These are phyloP conservation scores for Phaeosphaeriaceae sp. DNA, from an alignment of 2,329 filamentous ascomycete species.

Conservation along the genomic window DNA sequence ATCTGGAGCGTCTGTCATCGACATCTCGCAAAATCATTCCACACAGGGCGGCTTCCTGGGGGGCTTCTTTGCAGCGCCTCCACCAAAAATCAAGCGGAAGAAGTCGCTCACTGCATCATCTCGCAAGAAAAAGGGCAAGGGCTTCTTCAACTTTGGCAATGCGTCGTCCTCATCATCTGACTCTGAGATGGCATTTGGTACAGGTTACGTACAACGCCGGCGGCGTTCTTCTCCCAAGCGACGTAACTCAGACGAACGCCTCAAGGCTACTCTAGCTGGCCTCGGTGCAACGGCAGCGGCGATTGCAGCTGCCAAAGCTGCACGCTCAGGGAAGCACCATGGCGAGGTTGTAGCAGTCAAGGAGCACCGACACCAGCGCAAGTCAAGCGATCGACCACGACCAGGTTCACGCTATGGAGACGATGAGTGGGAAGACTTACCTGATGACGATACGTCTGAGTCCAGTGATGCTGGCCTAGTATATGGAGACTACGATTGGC, in stretches of 20 bases:
- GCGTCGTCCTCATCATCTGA: constrained; percentile 55
- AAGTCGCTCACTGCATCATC: constrained; percentile 25
- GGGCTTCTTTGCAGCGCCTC: constrained; percentile 66
- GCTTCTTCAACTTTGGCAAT: constrained; percentile 59
- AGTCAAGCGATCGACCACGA: constrained; percentile 27
- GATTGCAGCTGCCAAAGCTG: constrained; percentile 52
- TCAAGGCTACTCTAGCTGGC: constrained; percentile 55
- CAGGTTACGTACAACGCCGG: constrained; percentile 38
- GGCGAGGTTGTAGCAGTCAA: constrained; percentile 46
- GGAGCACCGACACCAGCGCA: constrained; percentile 34
- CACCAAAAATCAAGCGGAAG: constrained; percentile 38
- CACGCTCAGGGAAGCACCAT: constrained; percentile 28
- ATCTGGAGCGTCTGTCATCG: constrained; percentile 65
- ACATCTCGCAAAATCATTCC: constrained; percentile 67
- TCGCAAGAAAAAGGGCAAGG: constrained; percentile 50
- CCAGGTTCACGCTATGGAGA: constrained; percentile 50
- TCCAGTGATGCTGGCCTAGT: constrained; percentile 65
- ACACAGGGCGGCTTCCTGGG: constrained; percentile 54
- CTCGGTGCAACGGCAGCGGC: constrained; percentile 58
- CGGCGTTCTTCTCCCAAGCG: constrained; percentile 39
- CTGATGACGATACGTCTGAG: constrained; percentile 47
- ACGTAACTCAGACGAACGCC: constrained; percentile 53
- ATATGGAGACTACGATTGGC: constrained; percentile 60
- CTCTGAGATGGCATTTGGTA: constrained; percentile 56
- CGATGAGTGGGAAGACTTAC: constrained; percentile 55